Evolutionary conservation across 1,284 basidiomycete genomes (phyloP), one percentile per base, ranked within the genome.

Genomic region (Ustilago curta): DNA sequence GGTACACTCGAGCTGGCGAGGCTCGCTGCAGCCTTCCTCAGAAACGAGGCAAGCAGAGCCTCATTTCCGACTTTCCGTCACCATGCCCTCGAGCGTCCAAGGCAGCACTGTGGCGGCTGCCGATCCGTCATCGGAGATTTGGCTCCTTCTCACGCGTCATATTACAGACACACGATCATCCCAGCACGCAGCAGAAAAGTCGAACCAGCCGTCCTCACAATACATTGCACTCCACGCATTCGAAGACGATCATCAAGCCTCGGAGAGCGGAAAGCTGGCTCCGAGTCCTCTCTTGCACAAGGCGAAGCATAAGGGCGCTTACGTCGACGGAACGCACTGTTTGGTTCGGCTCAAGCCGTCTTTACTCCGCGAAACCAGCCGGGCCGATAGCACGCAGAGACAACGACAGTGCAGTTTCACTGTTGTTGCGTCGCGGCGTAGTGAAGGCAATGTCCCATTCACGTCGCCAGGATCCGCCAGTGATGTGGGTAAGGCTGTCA

Each of bases 141-240:
- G 92, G 92, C 79, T 95, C 1, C 88, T 95, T 1, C 87, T 97
- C 2, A 91, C 91, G 0, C 90, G 93, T 32, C 95, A 97, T 83
- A 85, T 91, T 5, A 61, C 59, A 27, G 49, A 25, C 87, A 87
- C 43, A 86, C 31, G 31, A 21, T 8, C 44, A 25, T n/a, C 45
- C 6, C 9, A 45, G 18, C 39, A 40, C n/a, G 14, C 21, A 12
- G 16, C 40, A 42, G 35, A 11, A 23, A 37, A 14, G 47, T 9
- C 37, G 16, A 23, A 19, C n/a, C 31, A 87, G 86, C n/a, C 49
- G 3, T 32, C 61, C 0, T 85, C 88, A 1, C 85, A 93, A 69
- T 95, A 91, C 80, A 91, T 94, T 40, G 89, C 93, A 1, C 78
- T 96, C 18, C 89, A 90, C 52, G 89, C 86, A 2, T 85, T 85